Base-by-base conservation (phyloP, 441 rosid species). In the Aleurites moluccanus region DNA sequence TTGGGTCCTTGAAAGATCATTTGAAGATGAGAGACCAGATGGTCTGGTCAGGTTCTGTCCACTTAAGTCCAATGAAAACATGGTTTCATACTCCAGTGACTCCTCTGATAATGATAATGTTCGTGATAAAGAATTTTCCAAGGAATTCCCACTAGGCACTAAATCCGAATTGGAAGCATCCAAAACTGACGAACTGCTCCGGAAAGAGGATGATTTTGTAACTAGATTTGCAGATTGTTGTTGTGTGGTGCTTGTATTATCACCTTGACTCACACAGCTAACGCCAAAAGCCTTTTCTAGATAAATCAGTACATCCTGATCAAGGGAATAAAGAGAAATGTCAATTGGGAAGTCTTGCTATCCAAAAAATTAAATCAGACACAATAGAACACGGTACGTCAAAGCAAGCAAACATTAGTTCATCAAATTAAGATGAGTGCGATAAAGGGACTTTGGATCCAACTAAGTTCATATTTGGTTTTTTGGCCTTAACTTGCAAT, bases 51-150 rank as follows among this genome's bases (percentile, higher is more conserved):
- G 77, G 83, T 90, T 90, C 74, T 90, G 91, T 20, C 93, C 96
- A 73, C 86, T 88, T 75, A 91, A 75, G 75, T 91, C 97, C 57
- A 91, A 83, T 14, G 88, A 86, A 75, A 91, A 81, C 84, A 92
- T 89, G 72, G 86, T 80, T 77, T 91, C 97, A 83, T 91, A 91
- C 67, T 93, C 98, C 33, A 91, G 87, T 49, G 87, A 77, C 62
- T 96, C 98, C 72, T 94, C 99, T 3, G 92, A 91, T 73, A 96
- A 74, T 5, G 92, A 91, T 75, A 96, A 75, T 80, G 89, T 84
- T 88, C 93, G 85, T 13, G 92, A 79, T 56, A 90, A 79, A 69
- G 96, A 80, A 84, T 75, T 94, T 77, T 92, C 98, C 7, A 83
- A 82, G 66, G 87, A 82, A 87, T 78, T 87, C 60, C 85, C 78